Base-by-base conservation (phyloP, 495 filamentous ascomycete species). In the Tuber magnatum region DNA sequence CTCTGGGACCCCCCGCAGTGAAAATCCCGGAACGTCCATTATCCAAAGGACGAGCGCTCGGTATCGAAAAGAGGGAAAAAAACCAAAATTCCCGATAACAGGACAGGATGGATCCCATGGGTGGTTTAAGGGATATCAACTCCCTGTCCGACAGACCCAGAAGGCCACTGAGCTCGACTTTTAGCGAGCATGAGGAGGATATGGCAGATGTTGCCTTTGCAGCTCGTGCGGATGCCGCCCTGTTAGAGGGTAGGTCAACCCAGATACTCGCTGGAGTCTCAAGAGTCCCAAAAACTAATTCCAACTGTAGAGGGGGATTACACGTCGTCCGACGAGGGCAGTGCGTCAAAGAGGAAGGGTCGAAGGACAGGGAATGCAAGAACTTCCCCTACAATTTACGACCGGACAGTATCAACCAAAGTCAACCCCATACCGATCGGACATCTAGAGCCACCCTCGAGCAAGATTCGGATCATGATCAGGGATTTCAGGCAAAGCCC, bases 171-270 rank as follows among this genome's bases (percentile, higher is more conserved):
- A 65, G 56, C 32, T 65, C 56, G 6, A 1, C 28, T 18, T 65
- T 65, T 20, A 65, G 56, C 28, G 56, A 65, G 32, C 28, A 79
- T 38, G 77, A 79, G 9, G 77, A 79, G 2, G 77, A 79, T 39
- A 46, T 79, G 77, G 74, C 69, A 70, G 76, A 79, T 75, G 71
- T 79, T 24, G 77, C 79, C 42, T 77, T 78, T 68, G 73, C 41
- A 18, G 6, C 56, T 65, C 56, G 56, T 12, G 35, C 76, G 38
- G 76, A 61, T 41, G 72, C 76, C 24, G 56, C 72, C 35, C 76
- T 79, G 38, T 40, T 79, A 42, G 77, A 79, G 61, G 77, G 77
- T 79, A 68, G 35, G 61, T 38, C 18, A 14, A 32, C 35, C 32
- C 51, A 6, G 46, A 18, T n/a, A n/a, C 22, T 46, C 9, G 10